Percentiles rank a stretch among this genome's conserved stretches.
Conservation (phyloP, 495 filamentous ascomycete genomes). For the Daldinia caldariorum region DNA sequence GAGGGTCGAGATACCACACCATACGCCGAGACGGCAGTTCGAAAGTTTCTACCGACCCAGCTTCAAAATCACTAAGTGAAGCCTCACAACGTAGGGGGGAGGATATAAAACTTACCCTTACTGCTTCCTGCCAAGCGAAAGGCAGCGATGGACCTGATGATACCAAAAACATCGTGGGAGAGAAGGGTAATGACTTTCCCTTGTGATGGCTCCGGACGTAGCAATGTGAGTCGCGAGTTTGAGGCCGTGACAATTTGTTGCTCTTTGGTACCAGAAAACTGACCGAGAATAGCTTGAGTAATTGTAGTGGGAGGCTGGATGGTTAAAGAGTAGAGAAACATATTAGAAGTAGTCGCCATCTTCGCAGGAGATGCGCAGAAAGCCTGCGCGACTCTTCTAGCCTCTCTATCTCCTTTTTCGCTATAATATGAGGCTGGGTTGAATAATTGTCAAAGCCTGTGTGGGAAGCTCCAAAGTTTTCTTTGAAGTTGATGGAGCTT, state of each 20-base stretch:
- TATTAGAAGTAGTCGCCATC: constrained; percentile 97
- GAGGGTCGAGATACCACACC: constrained; percentile 40
- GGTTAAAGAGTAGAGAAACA: constrained; percentile 97
- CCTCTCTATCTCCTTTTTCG: constrained; percentile 30
- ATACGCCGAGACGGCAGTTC: constrained; percentile 51
- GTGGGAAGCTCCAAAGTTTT: constrained; percentile 12
- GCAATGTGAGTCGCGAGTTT: constrained; percentile 86
- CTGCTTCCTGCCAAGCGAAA: constrained; percentile 92
- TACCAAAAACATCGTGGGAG: constrained; percentile 94
- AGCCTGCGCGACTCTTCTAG: constrained; percentile 60
- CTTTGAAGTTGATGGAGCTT: constrained; percentile 30
- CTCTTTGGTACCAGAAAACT: constrained; percentile 93
- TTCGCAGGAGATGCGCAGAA: constrained; percentile 59
- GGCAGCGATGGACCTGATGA: constrained; percentile 85
- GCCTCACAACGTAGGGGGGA: constrained; percentile 62
- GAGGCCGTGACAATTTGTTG: constrained; percentile 97
- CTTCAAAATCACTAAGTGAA: constrained; percentile 95
- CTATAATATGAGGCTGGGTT: constrained; percentile 19
- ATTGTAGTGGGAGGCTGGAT: constrained; percentile 89
- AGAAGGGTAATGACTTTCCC: constrained; percentile 86
- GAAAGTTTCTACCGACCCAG: constrained; percentile 59
- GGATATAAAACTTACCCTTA: constrained; percentile 79
- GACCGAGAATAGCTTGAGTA: constrained; percentile 88
- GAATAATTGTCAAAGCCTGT: constrained; percentile 11
- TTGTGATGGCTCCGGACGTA: constrained; percentile 83